Conservation (phyloP, 352 stramenopile genomes). For the Pelagophyceae sp. region DNA sequence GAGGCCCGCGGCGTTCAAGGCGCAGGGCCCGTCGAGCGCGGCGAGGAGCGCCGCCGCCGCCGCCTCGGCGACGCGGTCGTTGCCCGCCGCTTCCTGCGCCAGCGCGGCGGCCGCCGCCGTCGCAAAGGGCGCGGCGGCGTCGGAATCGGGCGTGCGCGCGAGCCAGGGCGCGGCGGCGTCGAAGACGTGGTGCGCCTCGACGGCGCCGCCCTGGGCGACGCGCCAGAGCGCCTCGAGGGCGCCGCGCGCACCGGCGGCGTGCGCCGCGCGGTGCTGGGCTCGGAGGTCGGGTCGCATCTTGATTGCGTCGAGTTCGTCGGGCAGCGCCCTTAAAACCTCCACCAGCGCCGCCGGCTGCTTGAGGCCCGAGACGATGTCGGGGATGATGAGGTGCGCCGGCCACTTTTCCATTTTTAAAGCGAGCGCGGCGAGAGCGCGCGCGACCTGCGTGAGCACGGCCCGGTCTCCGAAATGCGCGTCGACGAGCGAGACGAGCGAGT, state of each 20-base stretch:
- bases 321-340: neutral
- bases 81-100: too few relatives aligned
- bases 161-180: neutral
- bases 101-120: too few relatives aligned
- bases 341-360: neutral
- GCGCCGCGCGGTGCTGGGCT: neutral
- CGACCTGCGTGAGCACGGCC: neutral
- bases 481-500: neutral
- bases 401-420: neutral
- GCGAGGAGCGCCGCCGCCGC: neutral
- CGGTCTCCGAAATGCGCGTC: neutral
- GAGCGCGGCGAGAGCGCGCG: neutral
- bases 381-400: neutral
- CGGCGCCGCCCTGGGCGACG: neutral
- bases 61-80: neutral
- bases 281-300: neutral
- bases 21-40: too few relatives aligned
- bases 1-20: neutral
- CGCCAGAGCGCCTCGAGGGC: neutral
- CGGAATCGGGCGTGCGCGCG: neutral
- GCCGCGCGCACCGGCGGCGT: neutral
- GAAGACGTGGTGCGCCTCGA: neutral
- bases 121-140: too few relatives aligned
- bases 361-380: neutral
- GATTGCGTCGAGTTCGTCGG: neutral